Evolutionary conservation across 495 filamentous ascomycete genomes (phyloP), one percentile per base, ranked within the genome.

Genomic region (Trichocladium uniseriatum): DNA sequence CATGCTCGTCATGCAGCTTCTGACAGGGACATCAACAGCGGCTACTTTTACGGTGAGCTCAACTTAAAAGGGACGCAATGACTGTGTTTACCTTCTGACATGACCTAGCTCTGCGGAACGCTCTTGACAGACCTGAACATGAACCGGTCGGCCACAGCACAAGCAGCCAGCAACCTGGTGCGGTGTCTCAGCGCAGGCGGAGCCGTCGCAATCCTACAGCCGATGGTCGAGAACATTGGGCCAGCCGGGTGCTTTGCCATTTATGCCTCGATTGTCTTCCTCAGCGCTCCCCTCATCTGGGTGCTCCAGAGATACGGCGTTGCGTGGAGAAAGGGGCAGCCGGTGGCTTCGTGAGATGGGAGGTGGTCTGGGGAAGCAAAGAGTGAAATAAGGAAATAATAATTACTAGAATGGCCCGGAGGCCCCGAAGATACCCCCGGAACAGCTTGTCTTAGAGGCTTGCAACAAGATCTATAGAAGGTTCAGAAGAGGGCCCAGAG

Each of bases 41-140:
- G 39, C 48, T 0, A 47, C 20, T 0, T 53, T 53, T 32, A 32
- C 32, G 2, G 39, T 31, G 32, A 14, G 48, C n/a, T 19, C 19
- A n/a, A 39, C 7, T 29, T 29, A 5, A 29, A 10, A 5, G 5
- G 27, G 27, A 40, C 6, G 38, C 40, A 19, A 2, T n/a, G 8
- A 24, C 38, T 1, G 6, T 19, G 3, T 10, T 6, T 11, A 15
- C 14, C 9, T n/a, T 7, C 18, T 19, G 28, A 44, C 28, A 15
- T 39, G 19, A 15, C 38, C n/a, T 21, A 56, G 53, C 34, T 50
- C 7, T 50, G 46, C 27, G 46, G 46, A 16, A 69, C 49, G 41
- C 63, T 55, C 35, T 41, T 67, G 11, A 57, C 56, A 3, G 60
- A 67, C 45, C 52, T 66, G 2, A 54, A 67, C 42, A 53, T 59